Percentiles rank a stretch among this genome's conserved stretches.
Evolutionary conservation across 306 rosid species (phyloP).

Genomic region (Leucaena leucocephala): DNA sequence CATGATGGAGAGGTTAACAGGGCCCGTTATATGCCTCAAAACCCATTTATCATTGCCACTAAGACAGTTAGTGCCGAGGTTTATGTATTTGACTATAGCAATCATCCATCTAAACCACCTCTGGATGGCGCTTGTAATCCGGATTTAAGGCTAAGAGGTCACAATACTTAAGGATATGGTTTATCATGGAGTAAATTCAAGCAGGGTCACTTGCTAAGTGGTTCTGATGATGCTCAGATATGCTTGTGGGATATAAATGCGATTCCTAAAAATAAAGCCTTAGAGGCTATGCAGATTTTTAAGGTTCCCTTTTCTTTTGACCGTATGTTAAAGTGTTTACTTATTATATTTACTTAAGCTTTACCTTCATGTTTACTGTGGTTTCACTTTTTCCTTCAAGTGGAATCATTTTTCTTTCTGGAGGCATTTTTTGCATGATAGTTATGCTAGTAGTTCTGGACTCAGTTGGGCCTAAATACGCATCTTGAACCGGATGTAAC

Average conservation of each 20-base stretch:
- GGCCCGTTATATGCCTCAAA: conserved; percentile 79
- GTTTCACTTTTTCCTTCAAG: neutral
- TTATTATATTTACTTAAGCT: neutral
- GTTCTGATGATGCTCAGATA: conserved; percentile 98
- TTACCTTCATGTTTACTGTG: neutral
- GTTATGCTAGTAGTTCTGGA: neutral
- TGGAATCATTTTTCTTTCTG: neutral
- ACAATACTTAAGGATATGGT: conserved; percentile 94
- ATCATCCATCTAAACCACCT: conserved; percentile 82
- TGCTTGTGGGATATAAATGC: conserved; percentile 96
- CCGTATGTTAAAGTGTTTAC: neutral
- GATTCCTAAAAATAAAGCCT: conserved; percentile 68
- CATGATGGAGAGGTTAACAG: conserved; percentile 80
- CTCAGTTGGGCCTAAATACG: neutral
- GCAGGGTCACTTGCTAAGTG: conserved; percentile 88
- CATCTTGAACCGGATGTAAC: neutral
- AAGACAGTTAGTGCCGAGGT: conserved; percentile 76
- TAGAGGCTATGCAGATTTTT: conserved; percentile 84
- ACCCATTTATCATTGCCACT: conserved; percentile 71
- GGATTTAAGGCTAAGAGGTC: conserved; percentile 88
- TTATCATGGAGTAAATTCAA: conserved; percentile 95
- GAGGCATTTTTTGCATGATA: neutral
- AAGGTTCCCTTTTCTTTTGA: conserved; percentile 51
- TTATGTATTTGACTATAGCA: conserved; percentile 72
- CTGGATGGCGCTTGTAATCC: conserved; percentile 94